A percentile compares a stretch with the other conserved stretches of the same genome.
These are phyloP conservation scores for Mortierella claussenii DNA, from an alignment of 192 early-diverging fungal species.

Conservation along the genomic window DNA sequence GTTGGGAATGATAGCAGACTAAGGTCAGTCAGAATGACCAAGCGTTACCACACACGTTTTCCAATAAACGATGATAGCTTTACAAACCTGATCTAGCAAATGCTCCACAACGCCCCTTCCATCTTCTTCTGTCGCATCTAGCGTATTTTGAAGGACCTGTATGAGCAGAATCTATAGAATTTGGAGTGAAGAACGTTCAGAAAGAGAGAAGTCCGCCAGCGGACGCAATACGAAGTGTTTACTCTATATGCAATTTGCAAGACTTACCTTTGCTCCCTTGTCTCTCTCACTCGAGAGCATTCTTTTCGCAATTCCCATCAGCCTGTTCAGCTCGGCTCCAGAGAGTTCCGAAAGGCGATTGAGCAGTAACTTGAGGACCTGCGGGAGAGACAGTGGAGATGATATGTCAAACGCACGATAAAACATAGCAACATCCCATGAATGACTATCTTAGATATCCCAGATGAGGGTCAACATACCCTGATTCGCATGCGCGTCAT, in stretches of 20 bases:
- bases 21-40: neutral
- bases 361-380: conserved; percentile 42
- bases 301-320: conserved; percentile 24
- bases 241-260: too few relatives aligned
- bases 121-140: conserved; percentile 24
- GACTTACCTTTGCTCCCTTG: conserved; percentile 33
- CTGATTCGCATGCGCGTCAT: conserved; percentile 6
- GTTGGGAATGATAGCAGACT: neutral
- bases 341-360: conserved; percentile 31
- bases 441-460: too few relatives aligned
- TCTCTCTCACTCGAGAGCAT: conserved; percentile 28
- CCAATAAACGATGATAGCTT: too few relatives aligned
- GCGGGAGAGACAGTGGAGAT: too few relatives aligned
- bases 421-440: too few relatives aligned
- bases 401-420: too few relatives aligned
- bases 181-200: too few relatives aligned
- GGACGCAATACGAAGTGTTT: too few relatives aligned
- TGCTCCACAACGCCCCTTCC: conserved; percentile 39
- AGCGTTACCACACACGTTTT: too few relatives aligned
- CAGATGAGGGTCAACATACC: too few relatives aligned
- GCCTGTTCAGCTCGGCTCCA: neutral
- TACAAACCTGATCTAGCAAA: conserved; percentile 45
- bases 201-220: too few relatives aligned
- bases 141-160: conserved; percentile 27
- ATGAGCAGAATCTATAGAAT: conserved; percentile 29